Conservation (phyloP, 2,329 filamentous ascomycete genomes). For the Dendrostoma leiphaemia region DNA sequence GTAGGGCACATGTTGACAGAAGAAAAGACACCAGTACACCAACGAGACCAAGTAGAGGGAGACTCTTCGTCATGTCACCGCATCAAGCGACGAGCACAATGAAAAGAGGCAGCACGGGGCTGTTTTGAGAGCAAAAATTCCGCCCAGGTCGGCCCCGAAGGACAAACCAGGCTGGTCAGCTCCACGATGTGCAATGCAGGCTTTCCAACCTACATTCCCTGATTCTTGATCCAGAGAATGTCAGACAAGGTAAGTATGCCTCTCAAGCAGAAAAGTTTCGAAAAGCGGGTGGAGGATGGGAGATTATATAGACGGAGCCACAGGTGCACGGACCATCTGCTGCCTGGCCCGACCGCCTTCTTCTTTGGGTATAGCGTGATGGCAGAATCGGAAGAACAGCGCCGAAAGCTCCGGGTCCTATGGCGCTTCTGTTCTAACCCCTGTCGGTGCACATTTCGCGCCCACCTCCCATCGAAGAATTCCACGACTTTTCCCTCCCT, state of each 20-base stretch:
- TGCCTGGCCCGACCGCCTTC: constrained; percentile 3
- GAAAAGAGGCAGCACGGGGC: constrained; percentile 33
- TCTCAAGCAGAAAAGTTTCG: constrained; percentile 27
- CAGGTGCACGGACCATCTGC: neutral
- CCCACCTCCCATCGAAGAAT: neutral
- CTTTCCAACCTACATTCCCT: constrained; percentile 38
- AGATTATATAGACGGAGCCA: neutral
- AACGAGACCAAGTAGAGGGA: neutral
- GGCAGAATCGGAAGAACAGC: constrained; percentile 10
- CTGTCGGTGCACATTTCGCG: constrained; percentile 10
- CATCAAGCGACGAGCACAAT: constrained; percentile 38
- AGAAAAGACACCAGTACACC: neutral
- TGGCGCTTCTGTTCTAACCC: neutral
- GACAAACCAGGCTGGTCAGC: constrained; percentile 47
- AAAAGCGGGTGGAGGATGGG: constrained; percentile 11
- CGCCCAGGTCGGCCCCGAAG: constrained; percentile 49
- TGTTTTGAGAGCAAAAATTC: constrained; percentile 44
- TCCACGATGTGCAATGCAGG: constrained; percentile 55
- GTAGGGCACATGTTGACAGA: too few species aligned
- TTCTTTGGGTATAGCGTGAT: neutral
- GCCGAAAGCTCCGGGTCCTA: constrained; percentile 16
- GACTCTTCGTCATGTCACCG: constrained; percentile 42
- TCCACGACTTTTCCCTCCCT: neutral
- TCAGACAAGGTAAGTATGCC: constrained; percentile 53
- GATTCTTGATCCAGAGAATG: constrained; percentile 41